These are phyloP conservation scores for Calamus simplicifolius DNA, from an alignment of 176 grass and related monocot species.

Conservation along the genomic window DNA sequence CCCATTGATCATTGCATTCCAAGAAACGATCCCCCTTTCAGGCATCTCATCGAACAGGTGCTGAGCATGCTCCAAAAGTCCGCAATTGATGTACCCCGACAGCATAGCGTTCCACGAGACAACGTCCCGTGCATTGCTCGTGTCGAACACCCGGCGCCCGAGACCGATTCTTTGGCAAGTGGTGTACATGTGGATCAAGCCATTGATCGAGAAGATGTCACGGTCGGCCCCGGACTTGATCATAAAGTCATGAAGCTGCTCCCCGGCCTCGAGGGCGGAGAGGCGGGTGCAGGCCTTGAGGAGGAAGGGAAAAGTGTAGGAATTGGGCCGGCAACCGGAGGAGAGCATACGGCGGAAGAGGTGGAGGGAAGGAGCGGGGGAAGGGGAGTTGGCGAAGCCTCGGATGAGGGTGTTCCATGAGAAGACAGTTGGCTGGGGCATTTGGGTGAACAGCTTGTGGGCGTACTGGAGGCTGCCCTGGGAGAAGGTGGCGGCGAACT, in stretches of 20 bases:
- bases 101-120: conserved; percentile 15
- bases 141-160: conserved; percentile 3
- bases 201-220: conserved; percentile 2
- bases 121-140: not conserved
- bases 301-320: conserved; percentile 12
- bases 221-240: not conserved
- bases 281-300: conserved; percentile 15
- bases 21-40: not conserved
- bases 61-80: conserved; percentile 2
- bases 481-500: not conserved
- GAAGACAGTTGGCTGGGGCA: not conserved
- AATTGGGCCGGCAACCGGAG: not conserved
- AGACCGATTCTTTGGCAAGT: not conserved
- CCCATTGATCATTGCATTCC: conserved; percentile 18
- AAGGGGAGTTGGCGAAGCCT: conserved; percentile 1
- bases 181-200: conserved; percentile 19
- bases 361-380: not conserved
- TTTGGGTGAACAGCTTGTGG: conserved; percentile 7
- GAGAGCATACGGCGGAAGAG: conserved; percentile 2
- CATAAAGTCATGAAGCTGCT: conserved; percentile 9
- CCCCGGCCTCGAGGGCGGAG: not conserved
- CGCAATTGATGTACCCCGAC: not conserved
- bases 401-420: conserved; percentile 9
- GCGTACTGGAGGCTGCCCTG: not conserved
- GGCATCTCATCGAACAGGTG: conserved; percentile 10